Conservation (phyloP, 75 land plant species). For the Pinus albicaulis region DNA sequence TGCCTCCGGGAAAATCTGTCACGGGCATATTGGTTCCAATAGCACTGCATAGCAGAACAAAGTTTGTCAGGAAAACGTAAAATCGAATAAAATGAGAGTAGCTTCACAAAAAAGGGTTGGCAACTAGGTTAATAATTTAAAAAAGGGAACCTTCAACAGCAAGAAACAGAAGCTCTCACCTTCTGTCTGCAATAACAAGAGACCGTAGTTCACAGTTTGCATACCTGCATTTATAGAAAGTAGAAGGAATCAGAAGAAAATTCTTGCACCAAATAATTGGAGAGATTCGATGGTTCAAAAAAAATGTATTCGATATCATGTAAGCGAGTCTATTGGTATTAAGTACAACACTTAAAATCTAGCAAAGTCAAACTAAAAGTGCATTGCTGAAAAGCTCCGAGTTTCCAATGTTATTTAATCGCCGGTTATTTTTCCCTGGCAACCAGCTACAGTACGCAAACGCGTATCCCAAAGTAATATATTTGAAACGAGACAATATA, state of each 20-base stretch:
- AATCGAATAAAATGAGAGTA: no score
- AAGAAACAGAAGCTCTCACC: slow-evolving; percentile 2
- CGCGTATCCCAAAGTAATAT: background rate
- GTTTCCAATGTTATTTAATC: background rate
- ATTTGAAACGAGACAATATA: background rate
- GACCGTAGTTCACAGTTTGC: slow-evolving; percentile 7
- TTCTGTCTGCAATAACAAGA: slow-evolving; percentile 4
- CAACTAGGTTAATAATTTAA: no score
- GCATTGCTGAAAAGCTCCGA: background rate
- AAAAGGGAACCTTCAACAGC: background rate
- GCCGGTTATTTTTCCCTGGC: background rate
- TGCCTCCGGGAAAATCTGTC: slow-evolving; percentile 45
- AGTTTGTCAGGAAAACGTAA: no score
- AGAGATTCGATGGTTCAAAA: background rate
- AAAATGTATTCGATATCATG: background rate
- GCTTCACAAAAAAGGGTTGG: no score
- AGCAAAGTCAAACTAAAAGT: background rate
- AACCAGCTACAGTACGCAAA: background rate
- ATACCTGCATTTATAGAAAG: slow-evolving; percentile 3
- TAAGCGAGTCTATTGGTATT: background rate
- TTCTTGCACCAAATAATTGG: background rate
- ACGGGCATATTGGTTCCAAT: slow-evolving; percentile 26
- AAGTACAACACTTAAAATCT: background rate
- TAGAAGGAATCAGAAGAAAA: background rate
- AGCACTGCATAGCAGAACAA: slow-evolving; percentile 25